Conservation (phyloP, 495 filamentous ascomycete species). For the Neurospora discreta region DNA sequence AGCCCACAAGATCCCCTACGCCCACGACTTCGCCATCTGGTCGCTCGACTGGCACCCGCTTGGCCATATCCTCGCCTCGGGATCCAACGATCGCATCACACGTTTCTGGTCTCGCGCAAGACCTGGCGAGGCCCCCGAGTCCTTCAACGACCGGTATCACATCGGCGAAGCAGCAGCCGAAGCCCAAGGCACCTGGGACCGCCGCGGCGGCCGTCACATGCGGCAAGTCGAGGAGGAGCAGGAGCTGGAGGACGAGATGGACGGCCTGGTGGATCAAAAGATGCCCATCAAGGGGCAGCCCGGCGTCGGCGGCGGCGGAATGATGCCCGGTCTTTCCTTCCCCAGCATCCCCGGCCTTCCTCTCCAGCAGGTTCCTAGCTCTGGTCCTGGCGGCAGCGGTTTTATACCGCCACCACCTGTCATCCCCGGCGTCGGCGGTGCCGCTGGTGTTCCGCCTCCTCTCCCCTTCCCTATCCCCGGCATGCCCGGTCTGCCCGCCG, state of each 20-base stretch:
- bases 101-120: slow-evolving; percentile 88
- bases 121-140: slow-evolving; percentile 62
- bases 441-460: slow-evolving; percentile 22
- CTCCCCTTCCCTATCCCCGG: slow-evolving; percentile 24
- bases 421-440: slow-evolving; percentile 1
- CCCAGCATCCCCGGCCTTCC: slow-evolving; percentile 43
- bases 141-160: slow-evolving; percentile 82
- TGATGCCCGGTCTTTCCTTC: slow-evolving; percentile 19
- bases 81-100: slow-evolving; percentile 92
- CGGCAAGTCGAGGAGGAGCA: slow-evolving; percentile 86
- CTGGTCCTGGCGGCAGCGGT: slow-evolving; percentile 1
- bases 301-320: slow-evolving; percentile 24
- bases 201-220: slow-evolving; percentile 64
- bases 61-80: slow-evolving; percentile 95
- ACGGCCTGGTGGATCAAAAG: slow-evolving; percentile 89
- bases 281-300: slow-evolving; percentile 44
- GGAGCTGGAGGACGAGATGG: slow-evolving; percentile 83
- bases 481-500: slow-evolving; percentile 33
- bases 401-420: slow-evolving; percentile 23
- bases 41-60: slow-evolving; percentile 94
- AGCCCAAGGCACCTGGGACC: slow-evolving; percentile 83
- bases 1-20: slow-evolving; percentile 70
- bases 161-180: slow-evolving; percentile 90
- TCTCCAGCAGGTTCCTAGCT: slow-evolving; percentile 21
- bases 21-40: slow-evolving; percentile 93